A percentile compares a stretch with the other conserved stretches of the same genome.
Conservation (phyloP, 345 rosid genomes). For the Psidium friedrichsthalianum region DNA sequence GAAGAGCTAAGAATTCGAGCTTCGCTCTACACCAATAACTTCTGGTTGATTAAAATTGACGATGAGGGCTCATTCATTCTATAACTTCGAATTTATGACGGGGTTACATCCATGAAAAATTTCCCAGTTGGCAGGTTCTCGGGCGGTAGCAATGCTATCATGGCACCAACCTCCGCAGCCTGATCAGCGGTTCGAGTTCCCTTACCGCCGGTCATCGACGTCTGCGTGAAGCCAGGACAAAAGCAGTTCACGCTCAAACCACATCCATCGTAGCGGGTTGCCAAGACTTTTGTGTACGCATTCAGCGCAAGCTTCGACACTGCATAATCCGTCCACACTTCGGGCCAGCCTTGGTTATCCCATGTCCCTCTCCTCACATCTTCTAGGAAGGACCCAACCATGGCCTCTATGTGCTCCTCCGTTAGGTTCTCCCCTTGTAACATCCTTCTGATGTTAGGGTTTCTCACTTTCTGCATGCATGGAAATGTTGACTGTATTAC, state of each 20-base stretch:
- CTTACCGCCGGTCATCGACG: constrained; percentile 66
- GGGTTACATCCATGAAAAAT: constrained; percentile 32
- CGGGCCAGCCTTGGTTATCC: constrained; percentile 73
- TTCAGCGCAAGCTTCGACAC: constrained; percentile 82
- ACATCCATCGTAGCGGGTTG: constrained; percentile 13
- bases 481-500: not conserved
- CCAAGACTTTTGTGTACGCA: constrained; percentile 60
- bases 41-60: not conserved
- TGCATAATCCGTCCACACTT: constrained; percentile 71
- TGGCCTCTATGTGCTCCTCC: constrained; percentile 32
- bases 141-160: constrained; percentile 47
- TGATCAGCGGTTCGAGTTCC: constrained; percentile 60
- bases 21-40: not conserved
- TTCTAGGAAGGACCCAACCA: constrained; percentile 30
- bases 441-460: constrained; percentile 27
- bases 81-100: constrained; percentile 21
- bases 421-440: constrained; percentile 30
- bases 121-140: constrained; percentile 30
- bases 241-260: constrained; percentile 52
- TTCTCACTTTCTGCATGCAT: constrained; percentile 54
- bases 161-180: constrained; percentile 31
- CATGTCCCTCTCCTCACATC: constrained; percentile 52
- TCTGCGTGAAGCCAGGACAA: constrained; percentile 84
- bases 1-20: not conserved
- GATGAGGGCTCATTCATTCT: not conserved